Conservation (phyloP, 2,329 filamentous ascomycete genomes). For the Ophiostoma sp. region DNA sequence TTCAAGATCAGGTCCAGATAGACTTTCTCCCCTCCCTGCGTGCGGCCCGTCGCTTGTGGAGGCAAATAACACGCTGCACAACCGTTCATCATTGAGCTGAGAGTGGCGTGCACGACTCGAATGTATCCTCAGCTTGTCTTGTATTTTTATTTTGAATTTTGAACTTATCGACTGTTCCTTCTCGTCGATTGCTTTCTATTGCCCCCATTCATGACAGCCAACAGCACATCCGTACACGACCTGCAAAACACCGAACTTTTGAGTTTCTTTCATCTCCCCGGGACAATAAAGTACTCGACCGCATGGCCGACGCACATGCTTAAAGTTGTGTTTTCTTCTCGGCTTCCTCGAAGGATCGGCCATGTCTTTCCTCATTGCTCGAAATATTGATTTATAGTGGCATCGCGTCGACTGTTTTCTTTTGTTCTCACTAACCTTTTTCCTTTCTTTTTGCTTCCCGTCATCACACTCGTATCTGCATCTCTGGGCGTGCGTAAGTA, state of each 20-base stretch:
- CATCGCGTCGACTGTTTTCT: neutral
- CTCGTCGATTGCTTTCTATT: neutral
- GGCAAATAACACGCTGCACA: neutral
- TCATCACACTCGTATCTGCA: neutral
- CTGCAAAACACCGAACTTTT: neutral
- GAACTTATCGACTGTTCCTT: neutral
- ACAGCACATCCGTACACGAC: neutral
- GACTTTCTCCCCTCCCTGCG: neutral
- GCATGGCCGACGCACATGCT: neutral
- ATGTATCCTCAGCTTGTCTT: neutral
- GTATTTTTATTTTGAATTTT: neutral
- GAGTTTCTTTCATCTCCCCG: neutral
- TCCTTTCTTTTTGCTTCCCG: neutral
- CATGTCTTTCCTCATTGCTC: neutral
- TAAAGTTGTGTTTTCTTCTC: neutral
- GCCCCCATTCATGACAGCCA: neutral
- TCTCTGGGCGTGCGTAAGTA: neutral
- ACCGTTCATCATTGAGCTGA: neutral
- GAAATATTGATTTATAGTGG: constrained; percentile 12
- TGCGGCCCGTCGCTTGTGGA: neutral
- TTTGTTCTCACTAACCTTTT: neutral
- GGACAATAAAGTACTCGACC: constrained; percentile 1
- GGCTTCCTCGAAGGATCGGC: neutral
- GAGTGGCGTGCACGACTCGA: no score
- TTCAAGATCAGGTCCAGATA: neutral